Evolutionary conservation across 2,329 filamentous ascomycete species (phyloP).

Genomic region (Ophiostoma triangulosporum): DNA sequence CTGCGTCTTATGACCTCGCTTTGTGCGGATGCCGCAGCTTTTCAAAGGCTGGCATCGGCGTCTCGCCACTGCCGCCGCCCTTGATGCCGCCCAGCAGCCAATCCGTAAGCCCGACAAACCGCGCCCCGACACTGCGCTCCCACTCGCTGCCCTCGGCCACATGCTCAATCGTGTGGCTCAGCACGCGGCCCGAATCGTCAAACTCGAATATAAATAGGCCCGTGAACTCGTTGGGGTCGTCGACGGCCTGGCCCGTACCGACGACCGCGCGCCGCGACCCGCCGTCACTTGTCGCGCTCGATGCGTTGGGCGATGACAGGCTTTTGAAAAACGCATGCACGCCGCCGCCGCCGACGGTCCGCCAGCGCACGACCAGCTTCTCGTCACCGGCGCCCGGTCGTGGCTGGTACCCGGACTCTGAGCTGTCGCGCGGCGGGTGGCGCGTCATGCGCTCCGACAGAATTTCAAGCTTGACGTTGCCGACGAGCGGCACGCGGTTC

Average conservation of each 20-base stretch:
- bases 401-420: conserved; percentile 15
- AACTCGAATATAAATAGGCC: conserved; percentile 95
- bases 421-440: conserved; percentile 28
- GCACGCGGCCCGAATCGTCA: conserved; percentile 69
- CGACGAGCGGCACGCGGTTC: conserved; percentile 82
- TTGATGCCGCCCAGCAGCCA: conserved; percentile 76
- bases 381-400: conserved; percentile 49
- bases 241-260: conserved; percentile 17
- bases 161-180: conserved; percentile 88
- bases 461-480: conserved; percentile 79
- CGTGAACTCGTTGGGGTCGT: conserved; percentile 54
- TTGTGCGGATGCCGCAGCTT: conserved; percentile 5
- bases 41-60: conserved; percentile 14
- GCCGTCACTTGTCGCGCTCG: neutral
- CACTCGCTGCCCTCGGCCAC: conserved; percentile 71
- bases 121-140: conserved; percentile 67
- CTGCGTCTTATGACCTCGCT: conserved; percentile 4
- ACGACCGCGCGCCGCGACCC: conserved; percentile 20
- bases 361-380: conserved; percentile 85
- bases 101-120: conserved; percentile 83
- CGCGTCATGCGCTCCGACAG: conserved; percentile 78
- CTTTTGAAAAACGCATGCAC: neutral
- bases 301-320: neutral
- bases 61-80: conserved; percentile 18
- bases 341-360: conserved; percentile 36